Conservation (phyloP, 2,329 filamentous ascomycete species). For the Fusarium secorum region DNA sequence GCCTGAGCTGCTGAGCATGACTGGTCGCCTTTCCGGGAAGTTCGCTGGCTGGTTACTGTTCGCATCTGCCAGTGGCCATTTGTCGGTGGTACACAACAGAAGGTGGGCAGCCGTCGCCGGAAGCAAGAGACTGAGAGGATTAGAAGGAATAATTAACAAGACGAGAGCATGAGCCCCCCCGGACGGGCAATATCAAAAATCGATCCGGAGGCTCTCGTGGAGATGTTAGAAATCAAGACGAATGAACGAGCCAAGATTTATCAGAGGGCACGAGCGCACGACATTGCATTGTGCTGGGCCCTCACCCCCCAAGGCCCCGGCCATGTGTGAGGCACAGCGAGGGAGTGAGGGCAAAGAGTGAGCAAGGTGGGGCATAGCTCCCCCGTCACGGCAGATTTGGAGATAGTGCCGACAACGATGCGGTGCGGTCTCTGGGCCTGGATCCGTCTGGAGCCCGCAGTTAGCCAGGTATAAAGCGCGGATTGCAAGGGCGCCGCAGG, state of each 20-base stretch:
- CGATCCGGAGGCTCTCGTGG: constrained; percentile 40
- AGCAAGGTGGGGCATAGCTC: constrained; percentile 41
- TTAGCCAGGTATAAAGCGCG: constrained; percentile 33
- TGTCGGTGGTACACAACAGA: constrained; percentile 36
- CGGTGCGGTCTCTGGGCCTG: constrained; percentile 34
- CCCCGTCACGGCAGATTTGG: constrained; percentile 43
- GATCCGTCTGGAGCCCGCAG: constrained; percentile 33
- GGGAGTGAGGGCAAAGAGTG: constrained; percentile 40
- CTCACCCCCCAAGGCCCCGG: constrained; percentile 39
- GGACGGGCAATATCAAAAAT: constrained; percentile 37
- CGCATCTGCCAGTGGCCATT: constrained; percentile 37
- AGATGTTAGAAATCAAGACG: constrained; percentile 40
- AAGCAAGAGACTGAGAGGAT: constrained; percentile 28
- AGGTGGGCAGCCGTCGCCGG: constrained; percentile 34
- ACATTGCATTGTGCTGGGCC: constrained; percentile 44
- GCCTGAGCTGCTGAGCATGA: constrained; percentile 39
- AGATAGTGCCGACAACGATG: constrained; percentile 44
- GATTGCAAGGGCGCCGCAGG: constrained; percentile 31
- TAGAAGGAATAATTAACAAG: constrained; percentile 28
- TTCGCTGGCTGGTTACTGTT: constrained; percentile 35
- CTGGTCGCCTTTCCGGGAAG: constrained; percentile 29
- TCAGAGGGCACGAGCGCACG: constrained; percentile 43
- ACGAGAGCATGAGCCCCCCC: constrained; percentile 27
- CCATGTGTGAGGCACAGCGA: constrained; percentile 41
- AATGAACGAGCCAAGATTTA: constrained; percentile 44